Conservation (phyloP, 2,329 filamentous ascomycete genomes). For the Chrysoporthe puriensis region DNA sequence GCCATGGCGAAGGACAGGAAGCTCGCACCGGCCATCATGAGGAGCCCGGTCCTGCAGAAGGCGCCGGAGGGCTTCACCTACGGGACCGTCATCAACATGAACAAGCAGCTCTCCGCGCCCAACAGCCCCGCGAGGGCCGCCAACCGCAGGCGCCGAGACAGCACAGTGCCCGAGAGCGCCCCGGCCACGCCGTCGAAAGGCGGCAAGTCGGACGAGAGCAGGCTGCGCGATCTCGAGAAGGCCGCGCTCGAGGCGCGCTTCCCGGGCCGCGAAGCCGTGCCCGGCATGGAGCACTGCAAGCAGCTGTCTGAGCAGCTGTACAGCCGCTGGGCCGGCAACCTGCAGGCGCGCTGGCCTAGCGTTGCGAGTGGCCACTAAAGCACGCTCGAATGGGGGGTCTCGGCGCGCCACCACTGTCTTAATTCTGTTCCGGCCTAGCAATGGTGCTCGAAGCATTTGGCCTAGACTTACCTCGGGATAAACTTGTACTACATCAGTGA, state of each 20-base stretch:
- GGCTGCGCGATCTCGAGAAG: constrained; percentile 49
- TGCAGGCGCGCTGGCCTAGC: constrained; percentile 71
- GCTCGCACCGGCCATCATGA: constrained; percentile 56
- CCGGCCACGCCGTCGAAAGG: constrained; percentile 33
- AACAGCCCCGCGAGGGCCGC: constrained; percentile 41
- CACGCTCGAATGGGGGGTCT: not conserved
- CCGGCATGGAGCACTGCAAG: constrained; percentile 91
- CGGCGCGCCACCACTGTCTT: not conserved
- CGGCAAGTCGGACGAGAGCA: constrained; percentile 36
- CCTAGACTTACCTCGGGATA: not conserved
- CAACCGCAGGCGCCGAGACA: constrained; percentile 68
- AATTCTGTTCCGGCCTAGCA: constrained; percentile 1
- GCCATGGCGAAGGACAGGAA: constrained; percentile 72
- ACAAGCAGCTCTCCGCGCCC: constrained; percentile 42
- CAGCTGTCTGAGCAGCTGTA: constrained; percentile 90
- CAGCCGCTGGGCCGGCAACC: constrained; percentile 83
- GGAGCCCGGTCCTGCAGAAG: constrained; percentile 33
- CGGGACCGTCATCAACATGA: constrained; percentile 63
- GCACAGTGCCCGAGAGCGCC: constrained; percentile 36
- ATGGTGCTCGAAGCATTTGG: not conserved
- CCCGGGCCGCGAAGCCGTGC: constrained; percentile 56
- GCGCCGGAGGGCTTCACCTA: constrained; percentile 51
- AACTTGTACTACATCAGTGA: not conserved
- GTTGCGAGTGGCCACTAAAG: constrained; percentile 35
- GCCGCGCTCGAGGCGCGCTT: constrained; percentile 55